Evolutionary conservation across 1,139 yeast genomes (phyloP), one percentile per base, ranked within the genome.

Genomic region (Sugiyamaella sp.): DNA sequence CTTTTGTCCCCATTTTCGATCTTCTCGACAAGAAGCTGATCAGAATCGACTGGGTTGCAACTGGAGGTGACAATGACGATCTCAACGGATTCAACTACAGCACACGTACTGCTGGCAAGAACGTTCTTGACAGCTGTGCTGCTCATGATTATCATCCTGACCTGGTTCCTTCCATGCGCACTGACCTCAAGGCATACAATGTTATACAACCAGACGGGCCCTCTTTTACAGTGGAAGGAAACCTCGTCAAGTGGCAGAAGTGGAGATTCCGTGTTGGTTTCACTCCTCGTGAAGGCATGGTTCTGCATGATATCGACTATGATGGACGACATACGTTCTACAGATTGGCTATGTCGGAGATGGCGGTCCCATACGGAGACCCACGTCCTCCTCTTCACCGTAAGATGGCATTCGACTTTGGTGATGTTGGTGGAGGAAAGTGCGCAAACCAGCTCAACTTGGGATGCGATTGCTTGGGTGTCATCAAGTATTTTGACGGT

Each of bases 341-440:
- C 78, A 81, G 96, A 73, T 73, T 88, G 54, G 80, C 95, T 1
- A 76, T 88, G 62, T 82, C 89, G 47, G 96, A 89, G 74, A 89
- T 89, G 96, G 86, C 95, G 37, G 96, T 89, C 59, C 96, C 96
- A 29, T 89, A 89, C 68, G 95, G 91, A 67, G 95, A 87, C 69
- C 95, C 95, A 63, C 81, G 95, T 72, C 87, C 89, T 57, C 96
- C 96, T 59, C 84, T 82, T 74, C 95, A 88, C 75, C 82, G 96
- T 77, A 89, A 89, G 75, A 95, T 87, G 77, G 96, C 96, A 27
- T 89, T 89, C 66, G 96, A 89, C 72, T 79, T 89, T 67, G 96
- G 96, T 70, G 96, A 89, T 71, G 84, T 89, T 75, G 96, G 96
- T 22, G 89, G 89, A 63, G 96, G 96, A 69, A 80, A 77, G 60